These are phyloP conservation scores for Sarocladium oryzae DNA, from an alignment of 2,329 filamentous ascomycete species.

Conservation along the genomic window DNA sequence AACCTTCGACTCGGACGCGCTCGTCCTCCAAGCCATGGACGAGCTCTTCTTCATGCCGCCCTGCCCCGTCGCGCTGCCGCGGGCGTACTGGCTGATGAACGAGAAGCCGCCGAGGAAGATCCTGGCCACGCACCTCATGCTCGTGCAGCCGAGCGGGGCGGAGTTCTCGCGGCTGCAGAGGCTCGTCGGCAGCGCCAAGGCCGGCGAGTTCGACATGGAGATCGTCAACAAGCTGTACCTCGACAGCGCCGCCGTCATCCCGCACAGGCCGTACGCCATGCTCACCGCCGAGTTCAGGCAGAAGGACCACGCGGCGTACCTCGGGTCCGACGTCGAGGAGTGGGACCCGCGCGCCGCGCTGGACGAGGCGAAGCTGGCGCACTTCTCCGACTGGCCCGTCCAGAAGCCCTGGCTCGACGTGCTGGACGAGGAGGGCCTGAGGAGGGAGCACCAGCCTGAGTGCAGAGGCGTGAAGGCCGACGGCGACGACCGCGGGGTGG, in stretches of 20 bases:
- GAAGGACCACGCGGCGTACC: constrained; percentile 38
- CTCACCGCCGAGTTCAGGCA: constrained; percentile 56
- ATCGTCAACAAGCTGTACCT: constrained; percentile 57
- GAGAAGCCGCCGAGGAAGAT: constrained; percentile 36
- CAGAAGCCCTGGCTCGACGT: constrained; percentile 7
- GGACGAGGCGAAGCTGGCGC: constrained; percentile 58
- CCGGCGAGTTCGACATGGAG: constrained; percentile 58
- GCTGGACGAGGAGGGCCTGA: not conserved
- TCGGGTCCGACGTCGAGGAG: constrained; percentile 33
- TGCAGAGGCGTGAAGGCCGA: not conserved
- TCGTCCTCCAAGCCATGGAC: constrained; percentile 58
- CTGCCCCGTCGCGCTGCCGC: constrained; percentile 58
- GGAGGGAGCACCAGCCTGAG: not conserved
- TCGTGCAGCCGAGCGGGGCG: constrained; percentile 49
- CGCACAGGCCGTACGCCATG: constrained; percentile 56
- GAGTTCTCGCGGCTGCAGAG: constrained; percentile 37
- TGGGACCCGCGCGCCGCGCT: constrained; percentile 51
- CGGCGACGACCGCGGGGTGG: too few relatives aligned
- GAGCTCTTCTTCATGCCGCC: constrained; percentile 63
- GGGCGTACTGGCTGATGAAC: constrained; percentile 60
- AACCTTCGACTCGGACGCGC: constrained; percentile 56
- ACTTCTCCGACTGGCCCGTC: constrained; percentile 67
- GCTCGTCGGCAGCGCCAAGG: constrained; percentile 18
- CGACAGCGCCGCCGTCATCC: constrained; percentile 52
- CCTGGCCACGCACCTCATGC: constrained; percentile 55